Conservation (phyloP, 345 rosid species). For the Brassica carinata region DNA sequence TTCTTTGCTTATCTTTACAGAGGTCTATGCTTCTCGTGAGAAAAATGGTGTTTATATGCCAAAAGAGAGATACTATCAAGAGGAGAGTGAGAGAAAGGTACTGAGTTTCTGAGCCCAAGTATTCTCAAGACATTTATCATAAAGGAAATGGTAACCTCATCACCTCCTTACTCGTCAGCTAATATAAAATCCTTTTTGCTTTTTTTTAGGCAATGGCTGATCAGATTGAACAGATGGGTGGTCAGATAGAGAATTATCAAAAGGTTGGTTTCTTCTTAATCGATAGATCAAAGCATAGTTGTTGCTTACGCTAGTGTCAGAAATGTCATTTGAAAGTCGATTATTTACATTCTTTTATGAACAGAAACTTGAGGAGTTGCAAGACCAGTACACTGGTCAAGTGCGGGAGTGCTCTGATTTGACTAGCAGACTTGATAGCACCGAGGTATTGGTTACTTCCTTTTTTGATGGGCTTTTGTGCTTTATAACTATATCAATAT, state of each 20-base stretch:
- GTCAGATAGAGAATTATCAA: constrained; percentile 64
- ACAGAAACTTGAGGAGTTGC: constrained; percentile 86
- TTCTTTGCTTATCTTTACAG: constrained; percentile 42
- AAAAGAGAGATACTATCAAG: constrained; percentile 91
- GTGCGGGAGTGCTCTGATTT: constrained; percentile 73
- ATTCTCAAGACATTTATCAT: no score
- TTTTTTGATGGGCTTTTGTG: constrained; percentile 14
- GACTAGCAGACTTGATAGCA: constrained; percentile 66
- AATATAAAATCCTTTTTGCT: not conserved
- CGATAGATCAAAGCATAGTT: not conserved
- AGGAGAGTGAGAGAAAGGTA: constrained; percentile 97
- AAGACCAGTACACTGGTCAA: constrained; percentile 66
- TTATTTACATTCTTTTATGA: constrained; percentile 26
- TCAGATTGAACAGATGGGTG: constrained; percentile 87
- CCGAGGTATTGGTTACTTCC: constrained; percentile 58
- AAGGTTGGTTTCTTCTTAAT: constrained; percentile 59
- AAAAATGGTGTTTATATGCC: constrained; percentile 97
- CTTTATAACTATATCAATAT: not conserved
- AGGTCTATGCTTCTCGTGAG: constrained; percentile 98
- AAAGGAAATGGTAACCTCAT: not conserved
- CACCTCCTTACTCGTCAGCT: not conserved
- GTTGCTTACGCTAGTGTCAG: not conserved
- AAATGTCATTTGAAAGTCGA: not conserved
- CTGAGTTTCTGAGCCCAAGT: not conserved
- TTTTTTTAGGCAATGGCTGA: constrained; percentile 79